A percentile compares a stretch with the other conserved stretches of the same genome.
phyloP scores from a whole-genome alignment of 306 rosid genomes.

The Glycine latifolia region DNA sequence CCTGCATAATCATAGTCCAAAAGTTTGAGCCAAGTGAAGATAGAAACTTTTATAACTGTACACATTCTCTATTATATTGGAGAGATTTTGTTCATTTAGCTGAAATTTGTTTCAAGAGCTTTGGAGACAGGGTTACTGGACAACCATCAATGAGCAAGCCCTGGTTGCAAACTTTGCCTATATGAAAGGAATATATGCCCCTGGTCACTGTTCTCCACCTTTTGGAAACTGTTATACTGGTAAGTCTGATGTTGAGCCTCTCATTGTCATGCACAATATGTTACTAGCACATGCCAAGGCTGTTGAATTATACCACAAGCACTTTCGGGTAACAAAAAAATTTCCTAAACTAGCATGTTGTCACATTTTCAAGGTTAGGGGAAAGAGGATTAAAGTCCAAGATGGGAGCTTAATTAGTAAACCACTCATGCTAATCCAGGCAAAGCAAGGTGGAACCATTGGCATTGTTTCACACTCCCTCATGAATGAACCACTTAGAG shows the following conservation, averaged over 20 bases:
- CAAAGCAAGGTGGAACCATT: slow-evolving; percentile 60
- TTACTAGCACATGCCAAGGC: slow-evolving; percentile 73
- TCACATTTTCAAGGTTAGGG: slow-evolving; percentile 21
- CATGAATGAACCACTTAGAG: slow-evolving; percentile 72
- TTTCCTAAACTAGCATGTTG: not conserved
- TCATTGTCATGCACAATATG: slow-evolving; percentile 68
- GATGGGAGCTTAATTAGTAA: slow-evolving; percentile 11
- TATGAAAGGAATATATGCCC: slow-evolving; percentile 53
- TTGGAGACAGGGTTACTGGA: slow-evolving; percentile 68
- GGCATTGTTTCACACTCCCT: slow-evolving; percentile 47
- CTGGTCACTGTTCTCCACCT: slow-evolving; percentile 66
- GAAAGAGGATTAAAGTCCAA: not conserved
- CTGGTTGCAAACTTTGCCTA: slow-evolving; percentile 45
- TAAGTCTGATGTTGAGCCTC: slow-evolving; percentile 71
- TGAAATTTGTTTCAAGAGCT: slow-evolving; percentile 56
- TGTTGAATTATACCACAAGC: slow-evolving; percentile 59
- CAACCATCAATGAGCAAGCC: slow-evolving; percentile 64
- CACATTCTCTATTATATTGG: slow-evolving; percentile 48
- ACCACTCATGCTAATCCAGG: slow-evolving; percentile 44
- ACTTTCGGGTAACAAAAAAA: slow-evolving; percentile 54
- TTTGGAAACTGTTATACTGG: slow-evolving; percentile 75
- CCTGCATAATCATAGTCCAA: not conserved
- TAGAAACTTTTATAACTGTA: not conserved
- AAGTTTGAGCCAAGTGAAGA: not conserved
- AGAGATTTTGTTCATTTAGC: slow-evolving; percentile 67